Conservation (phyloP, 106 monocot genomes). For the Hemerocallis citrina region DNA sequence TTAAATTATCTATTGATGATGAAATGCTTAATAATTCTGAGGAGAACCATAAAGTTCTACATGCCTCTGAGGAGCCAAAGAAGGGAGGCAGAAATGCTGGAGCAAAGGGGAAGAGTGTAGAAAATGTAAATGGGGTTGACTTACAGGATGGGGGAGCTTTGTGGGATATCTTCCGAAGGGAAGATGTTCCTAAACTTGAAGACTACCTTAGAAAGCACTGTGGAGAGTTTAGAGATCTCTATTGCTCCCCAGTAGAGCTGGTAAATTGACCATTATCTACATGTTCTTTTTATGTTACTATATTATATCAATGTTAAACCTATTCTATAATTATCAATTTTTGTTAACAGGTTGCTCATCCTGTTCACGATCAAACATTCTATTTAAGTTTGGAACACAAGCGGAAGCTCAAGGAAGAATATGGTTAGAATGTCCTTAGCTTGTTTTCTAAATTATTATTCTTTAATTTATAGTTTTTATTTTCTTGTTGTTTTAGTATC, state of each 20-base stretch:
- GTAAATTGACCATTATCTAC: constrained; percentile 14
- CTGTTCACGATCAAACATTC: constrained; percentile 69
- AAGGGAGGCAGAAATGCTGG: background rate
- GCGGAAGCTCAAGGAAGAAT: constrained; percentile 69
- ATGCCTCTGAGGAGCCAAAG: background rate
- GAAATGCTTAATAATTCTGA: too few species aligned
- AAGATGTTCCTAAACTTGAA: constrained; percentile 35
- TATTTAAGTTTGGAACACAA: constrained; percentile 65
- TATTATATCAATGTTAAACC: background rate
- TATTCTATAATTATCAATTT: background rate
- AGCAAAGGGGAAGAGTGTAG: background rate
- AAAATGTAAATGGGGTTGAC: background rate
- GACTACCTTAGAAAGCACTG: constrained; percentile 34
- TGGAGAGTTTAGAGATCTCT: constrained; percentile 42
- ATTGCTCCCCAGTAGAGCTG: constrained; percentile 24
- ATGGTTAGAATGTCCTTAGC: constrained; percentile 30
- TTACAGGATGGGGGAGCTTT: constrained; percentile 37
- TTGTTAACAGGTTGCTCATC: constrained; percentile 42
- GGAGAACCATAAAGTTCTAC: too few species aligned
- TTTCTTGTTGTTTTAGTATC: background rate
- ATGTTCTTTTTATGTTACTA: background rate
- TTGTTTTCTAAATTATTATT: too few species aligned
- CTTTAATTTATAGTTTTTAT: too few species aligned
- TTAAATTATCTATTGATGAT: too few species aligned
- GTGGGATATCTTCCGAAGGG: constrained; percentile 59